phyloP scores from a whole-genome alignment of 345 rosid genomes.

The Pistacia integerrima region DNA sequence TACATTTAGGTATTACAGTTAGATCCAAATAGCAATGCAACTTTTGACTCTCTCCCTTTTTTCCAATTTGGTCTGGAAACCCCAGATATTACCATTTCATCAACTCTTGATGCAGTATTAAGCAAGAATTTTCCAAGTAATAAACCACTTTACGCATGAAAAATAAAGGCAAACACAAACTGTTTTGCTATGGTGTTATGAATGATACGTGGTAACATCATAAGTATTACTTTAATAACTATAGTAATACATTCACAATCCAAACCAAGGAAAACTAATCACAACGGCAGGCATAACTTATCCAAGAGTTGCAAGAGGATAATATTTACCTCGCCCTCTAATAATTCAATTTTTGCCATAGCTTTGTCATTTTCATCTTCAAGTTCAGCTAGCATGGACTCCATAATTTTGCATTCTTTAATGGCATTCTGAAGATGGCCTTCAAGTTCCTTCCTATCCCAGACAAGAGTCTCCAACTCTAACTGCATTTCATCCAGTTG shows the following conservation, averaged over 20 bases:
- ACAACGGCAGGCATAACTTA: neutral
- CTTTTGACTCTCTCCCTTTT: no score
- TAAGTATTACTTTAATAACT: neutral
- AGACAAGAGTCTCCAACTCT: conserved; percentile 55
- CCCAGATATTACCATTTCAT: no score
- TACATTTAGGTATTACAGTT: no score
- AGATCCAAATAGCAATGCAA: no score
- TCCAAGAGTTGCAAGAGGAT: neutral
- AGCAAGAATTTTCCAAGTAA: neutral
- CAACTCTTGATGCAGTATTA: neutral
- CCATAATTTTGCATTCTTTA: conserved; percentile 57
- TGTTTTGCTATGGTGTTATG: neutral
- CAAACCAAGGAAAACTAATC: neutral
- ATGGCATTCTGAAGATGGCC: conserved; percentile 48
- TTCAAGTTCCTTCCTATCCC: conserved; percentile 59
- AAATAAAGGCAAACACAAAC: neutral
- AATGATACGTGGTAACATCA: neutral
- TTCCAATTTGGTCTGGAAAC: no score
- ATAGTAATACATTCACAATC: neutral
- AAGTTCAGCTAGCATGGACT: conserved; percentile 55
- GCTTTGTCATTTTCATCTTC: conserved; percentile 67
- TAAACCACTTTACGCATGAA: neutral
- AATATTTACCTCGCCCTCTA: conserved; percentile 61
- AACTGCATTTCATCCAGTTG: conserved; percentile 46
- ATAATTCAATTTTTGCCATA: conserved; percentile 51